Evolutionary conservation across 2,329 filamentous ascomycete species (phyloP).

Genomic region (Scedosporium apiospermum): DNA sequence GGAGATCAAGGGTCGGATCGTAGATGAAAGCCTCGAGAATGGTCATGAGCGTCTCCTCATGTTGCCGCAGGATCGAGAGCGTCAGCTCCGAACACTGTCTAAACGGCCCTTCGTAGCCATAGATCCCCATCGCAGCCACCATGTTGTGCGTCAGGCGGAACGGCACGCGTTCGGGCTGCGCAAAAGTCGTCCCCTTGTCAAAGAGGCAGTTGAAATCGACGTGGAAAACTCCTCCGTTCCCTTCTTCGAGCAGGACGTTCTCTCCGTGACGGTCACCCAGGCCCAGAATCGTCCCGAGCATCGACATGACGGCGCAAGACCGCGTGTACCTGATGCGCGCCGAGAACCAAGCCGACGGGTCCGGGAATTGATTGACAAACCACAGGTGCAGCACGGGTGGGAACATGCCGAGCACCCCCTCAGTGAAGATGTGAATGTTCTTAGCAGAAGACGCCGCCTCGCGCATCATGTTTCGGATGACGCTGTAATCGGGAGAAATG

Average conservation of each 20-base stretch:
- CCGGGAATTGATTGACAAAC: constrained; percentile 93
- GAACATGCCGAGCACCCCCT: constrained; percentile 56
- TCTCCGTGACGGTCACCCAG: constrained; percentile 94
- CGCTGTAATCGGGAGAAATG: constrained; percentile 58
- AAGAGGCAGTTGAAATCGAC: constrained; percentile 99
- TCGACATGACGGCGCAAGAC: constrained; percentile 98
- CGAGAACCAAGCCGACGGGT: constrained; percentile 84
- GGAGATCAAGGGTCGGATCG: constrained; percentile 88
- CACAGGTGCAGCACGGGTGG: constrained; percentile 81
- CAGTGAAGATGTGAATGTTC: constrained; percentile 63
- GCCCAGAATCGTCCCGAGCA: constrained; percentile 90
- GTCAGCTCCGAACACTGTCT: constrained; percentile 85
- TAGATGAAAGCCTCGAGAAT: constrained; percentile 96
- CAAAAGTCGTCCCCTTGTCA: constrained; percentile 92
- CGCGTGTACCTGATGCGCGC: constrained; percentile 84
- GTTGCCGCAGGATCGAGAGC: constrained; percentile 71
- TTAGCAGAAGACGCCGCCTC: constrained; percentile 46
- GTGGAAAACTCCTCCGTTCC: constrained; percentile 88
- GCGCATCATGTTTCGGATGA: constrained; percentile 55
- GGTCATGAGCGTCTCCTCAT: constrained; percentile 94
- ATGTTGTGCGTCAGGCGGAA: constrained; percentile 98
- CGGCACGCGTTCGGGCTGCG: constrained; percentile 87
- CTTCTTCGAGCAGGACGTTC: constrained; percentile 91
- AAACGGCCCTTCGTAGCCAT: constrained; percentile 90
- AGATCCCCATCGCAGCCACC: constrained; percentile 93